phyloP scores from a whole-genome alignment of 768 basidiomycete genomes.

The Infundibulicybe gibba region DNA sequence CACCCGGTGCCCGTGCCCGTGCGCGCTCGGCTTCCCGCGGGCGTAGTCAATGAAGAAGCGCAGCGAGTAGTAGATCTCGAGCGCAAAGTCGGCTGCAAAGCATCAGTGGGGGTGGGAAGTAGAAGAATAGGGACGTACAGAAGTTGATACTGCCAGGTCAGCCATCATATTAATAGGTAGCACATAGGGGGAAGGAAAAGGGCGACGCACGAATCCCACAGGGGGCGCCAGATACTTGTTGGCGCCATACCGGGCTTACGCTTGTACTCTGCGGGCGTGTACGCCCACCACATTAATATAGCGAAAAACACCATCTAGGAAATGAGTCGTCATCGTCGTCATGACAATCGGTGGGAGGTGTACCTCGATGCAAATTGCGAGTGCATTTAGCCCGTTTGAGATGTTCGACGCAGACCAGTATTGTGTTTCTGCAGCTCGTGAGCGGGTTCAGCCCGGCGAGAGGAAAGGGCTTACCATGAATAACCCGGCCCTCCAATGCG shows the following conservation, averaged over 20 bases:
- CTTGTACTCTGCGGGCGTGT: conserved; percentile 65
- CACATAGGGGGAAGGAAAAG: conserved; percentile 18
- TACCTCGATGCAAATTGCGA: conserved; percentile 84
- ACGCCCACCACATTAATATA: conserved; percentile 80
- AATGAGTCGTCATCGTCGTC: neutral
- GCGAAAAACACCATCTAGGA: conserved; percentile 82
- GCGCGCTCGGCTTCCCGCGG: conserved; percentile 21
- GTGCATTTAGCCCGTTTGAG: conserved; percentile 77
- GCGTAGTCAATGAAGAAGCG: conserved; percentile 50
- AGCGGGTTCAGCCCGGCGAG: no score
- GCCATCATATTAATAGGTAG: neutral
- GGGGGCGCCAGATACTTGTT: conserved; percentile 64
- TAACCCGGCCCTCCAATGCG: conserved; percentile 63
- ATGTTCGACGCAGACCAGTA: conserved; percentile 88
- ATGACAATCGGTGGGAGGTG: conserved; percentile 4
- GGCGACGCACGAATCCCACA: conserved; percentile 59
- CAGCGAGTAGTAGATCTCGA: conserved; percentile 63
- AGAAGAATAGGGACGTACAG: conserved; percentile 11
- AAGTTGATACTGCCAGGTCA: conserved; percentile 26
- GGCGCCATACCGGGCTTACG: conserved; percentile 31
- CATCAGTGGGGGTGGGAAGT: neutral
- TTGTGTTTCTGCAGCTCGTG: conserved; percentile 44
- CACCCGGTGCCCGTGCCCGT: conserved; percentile 12
- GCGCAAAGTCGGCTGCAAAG: conserved; percentile 53
- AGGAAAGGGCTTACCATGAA: conserved; percentile 45